Conservation (phyloP, 257 asterid genomes). For the Solanum pennellii region DNA sequence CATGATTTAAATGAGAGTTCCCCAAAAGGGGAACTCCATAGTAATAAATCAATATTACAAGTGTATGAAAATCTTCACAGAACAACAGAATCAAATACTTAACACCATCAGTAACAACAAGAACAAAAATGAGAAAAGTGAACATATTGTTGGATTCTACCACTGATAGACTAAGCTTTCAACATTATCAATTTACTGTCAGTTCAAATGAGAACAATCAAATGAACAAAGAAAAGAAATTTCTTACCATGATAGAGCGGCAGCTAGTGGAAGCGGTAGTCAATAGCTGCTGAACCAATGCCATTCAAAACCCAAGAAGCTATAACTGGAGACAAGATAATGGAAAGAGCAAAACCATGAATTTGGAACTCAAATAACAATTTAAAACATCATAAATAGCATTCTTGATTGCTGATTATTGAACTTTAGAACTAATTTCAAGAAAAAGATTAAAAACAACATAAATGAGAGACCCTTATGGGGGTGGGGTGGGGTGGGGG, state of each 20-base stretch:
- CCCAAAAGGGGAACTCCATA: neutral
- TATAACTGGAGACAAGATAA: neutral
- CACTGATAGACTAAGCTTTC: neutral
- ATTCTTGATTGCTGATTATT: neutral
- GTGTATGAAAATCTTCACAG: neutral
- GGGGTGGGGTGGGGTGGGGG: neutral
- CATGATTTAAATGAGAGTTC: neutral
- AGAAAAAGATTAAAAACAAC: neutral
- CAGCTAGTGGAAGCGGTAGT: conserved; percentile 8
- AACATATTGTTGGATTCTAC: neutral
- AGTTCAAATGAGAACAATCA: neutral
- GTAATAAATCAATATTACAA: neutral
- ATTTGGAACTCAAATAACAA: neutral
- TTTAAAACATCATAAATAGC: neutral
- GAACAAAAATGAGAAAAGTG: neutral
- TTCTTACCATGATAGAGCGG: conserved; percentile 20
- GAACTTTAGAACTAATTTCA: neutral
- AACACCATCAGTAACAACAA: neutral
- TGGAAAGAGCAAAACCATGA: neutral
- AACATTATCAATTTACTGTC: neutral
- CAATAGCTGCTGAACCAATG: conserved; percentile 4
- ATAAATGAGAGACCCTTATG: neutral
- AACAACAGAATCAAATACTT: neutral
- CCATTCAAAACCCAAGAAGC: conserved; percentile 7
- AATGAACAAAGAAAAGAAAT: neutral